Evolutionary conservation across 2,329 filamentous ascomycete genomes (phyloP).

Genomic region (Bipolaris sorokiniana): DNA sequence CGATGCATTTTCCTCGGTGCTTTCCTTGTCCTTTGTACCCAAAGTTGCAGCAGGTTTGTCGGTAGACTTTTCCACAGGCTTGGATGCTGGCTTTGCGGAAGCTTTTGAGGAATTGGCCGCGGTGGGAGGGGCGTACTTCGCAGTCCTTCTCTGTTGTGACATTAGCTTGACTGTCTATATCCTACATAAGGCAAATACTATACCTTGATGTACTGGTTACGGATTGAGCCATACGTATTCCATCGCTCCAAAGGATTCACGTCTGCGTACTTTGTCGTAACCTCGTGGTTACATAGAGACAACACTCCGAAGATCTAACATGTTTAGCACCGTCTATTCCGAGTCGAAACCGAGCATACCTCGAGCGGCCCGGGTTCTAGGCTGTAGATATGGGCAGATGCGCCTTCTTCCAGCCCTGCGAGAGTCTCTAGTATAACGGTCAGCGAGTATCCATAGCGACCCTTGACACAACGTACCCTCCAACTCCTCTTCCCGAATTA

Average conservation of each 20-base stretch:
- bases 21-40: constrained; percentile 31
- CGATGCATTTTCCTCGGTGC: constrained; percentile 45
- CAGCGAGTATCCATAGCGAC: constrained; percentile 9
- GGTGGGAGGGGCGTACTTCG: constrained; percentile 47
- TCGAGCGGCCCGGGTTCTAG: constrained; percentile 73
- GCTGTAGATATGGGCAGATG: constrained; percentile 86
- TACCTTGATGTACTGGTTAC: constrained; percentile 71
- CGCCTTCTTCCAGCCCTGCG: constrained; percentile 72
- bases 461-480: constrained; percentile 58
- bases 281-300: constrained; percentile 70
- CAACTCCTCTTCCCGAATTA: constrained; percentile 76
- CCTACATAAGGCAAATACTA: neutral
- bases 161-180: constrained; percentile 20
- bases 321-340: constrained; percentile 31
- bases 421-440: constrained; percentile 62
- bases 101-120: constrained; percentile 29
- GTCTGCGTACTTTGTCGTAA: constrained; percentile 61
- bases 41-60: constrained; percentile 26
- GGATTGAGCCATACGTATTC: constrained; percentile 74
- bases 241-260: constrained; percentile 66
- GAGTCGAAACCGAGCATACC: constrained; percentile 49
- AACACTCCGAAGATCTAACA: constrained; percentile 71
- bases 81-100: constrained; percentile 17
- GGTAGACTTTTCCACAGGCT: constrained; percentile 17
- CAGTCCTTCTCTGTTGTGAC: constrained; percentile 51